Evolutionary conservation across 164 flowering plant genomes (phyloP), one percentile per base, ranked within the genome.

Genomic region (Sextonia rubra): DNA sequence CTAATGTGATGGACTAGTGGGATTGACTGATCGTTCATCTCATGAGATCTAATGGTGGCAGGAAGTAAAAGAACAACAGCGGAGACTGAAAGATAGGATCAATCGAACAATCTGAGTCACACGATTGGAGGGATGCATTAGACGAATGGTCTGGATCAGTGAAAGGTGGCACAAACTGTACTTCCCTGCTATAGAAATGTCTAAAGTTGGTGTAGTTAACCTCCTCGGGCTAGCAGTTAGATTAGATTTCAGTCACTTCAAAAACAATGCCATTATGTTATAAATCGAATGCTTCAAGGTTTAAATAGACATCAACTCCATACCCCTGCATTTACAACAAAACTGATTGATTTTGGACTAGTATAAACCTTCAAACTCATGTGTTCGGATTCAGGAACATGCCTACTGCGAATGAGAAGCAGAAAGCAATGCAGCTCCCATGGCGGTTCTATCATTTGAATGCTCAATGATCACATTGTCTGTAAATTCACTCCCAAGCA

Each of bases 371-470:
- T 23, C 9, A 23, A 61, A 61, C 27, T 61, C 64, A 25, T 25
- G 6, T 64, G 27, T 29, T 20, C 15, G 20, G 44, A 15, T 1
- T 27, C 67, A 26, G n/a, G 20, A 29, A 12, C 27, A 32, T 61
- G 55, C 60, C 20, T 60, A 63, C 8, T 60, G 60, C 9, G 74
- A 76, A 22, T 84, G 84, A 18, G 86, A 71, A 63, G 90, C 90
- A 52, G 92, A 89, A 8, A 90, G 77, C 71, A 86, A 82, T 62
- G 85, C 69, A 12, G 91, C 86, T 55, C 89, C 89, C 15, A 85
- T 79, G 14, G 91, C 89, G 49, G 88, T 82, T 2, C 87, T 85
- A 23, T 86, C 89, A 56, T 79, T 85, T 58, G 85, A 80, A 73
- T 82, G 87, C 75, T 90, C 83, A 30, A 90, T 67, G 26, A 81